Evolutionary conservation across 2,329 filamentous ascomycete genomes (phyloP), one percentile per base, ranked within the genome.

Genomic region (Aureobasidium uvarum): DNA sequence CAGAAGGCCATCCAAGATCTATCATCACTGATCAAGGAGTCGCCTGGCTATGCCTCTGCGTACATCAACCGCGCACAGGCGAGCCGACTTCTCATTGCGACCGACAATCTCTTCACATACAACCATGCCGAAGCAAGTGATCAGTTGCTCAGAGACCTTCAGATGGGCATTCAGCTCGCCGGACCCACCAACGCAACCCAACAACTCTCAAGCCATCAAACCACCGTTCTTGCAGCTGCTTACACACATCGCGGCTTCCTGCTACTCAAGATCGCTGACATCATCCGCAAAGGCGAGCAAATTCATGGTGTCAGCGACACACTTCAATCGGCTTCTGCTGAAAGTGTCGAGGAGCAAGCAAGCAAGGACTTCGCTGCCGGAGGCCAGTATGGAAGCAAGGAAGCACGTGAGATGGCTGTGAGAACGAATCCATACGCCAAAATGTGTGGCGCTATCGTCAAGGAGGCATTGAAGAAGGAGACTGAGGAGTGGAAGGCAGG

Each of bases 21-120:
- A 11, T 67, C 65, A 39, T 36, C 33, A 11, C 79, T 92, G 38
- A 84, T 92, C 46, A 71, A 78, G 2, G 76, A 83, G 28, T 74
- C 85, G 62, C 88, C 89, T 3, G 76, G 78, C 38, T 93, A 93
- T 75, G 89, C 89, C 25, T 90, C 88, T 68, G 88, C 86, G 6
- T 84, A 86, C 66, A 89, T 92, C 74, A 93, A 94, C 75, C 83
- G 89, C 58, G 90, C 88, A 2, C 90, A 93, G 74, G 65, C 86
- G 2, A 79, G 87, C 72, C 76, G 79, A 31, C 74, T 85, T 51
- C 72, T 83, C 10, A 72, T 72, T 2, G 14, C 66, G 6, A 46
- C 64, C 45, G 20, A 64, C 36, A 23, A 59, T 48, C 31, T 66
- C 39, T 63, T 69, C 62, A 55, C 64, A n/a, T 46, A 54, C 5